Evolutionary conservation across 805 yeast genomes (phyloP), one percentile per base, ranked within the genome.

Genomic region (Zygosaccharomyces lentus): DNA sequence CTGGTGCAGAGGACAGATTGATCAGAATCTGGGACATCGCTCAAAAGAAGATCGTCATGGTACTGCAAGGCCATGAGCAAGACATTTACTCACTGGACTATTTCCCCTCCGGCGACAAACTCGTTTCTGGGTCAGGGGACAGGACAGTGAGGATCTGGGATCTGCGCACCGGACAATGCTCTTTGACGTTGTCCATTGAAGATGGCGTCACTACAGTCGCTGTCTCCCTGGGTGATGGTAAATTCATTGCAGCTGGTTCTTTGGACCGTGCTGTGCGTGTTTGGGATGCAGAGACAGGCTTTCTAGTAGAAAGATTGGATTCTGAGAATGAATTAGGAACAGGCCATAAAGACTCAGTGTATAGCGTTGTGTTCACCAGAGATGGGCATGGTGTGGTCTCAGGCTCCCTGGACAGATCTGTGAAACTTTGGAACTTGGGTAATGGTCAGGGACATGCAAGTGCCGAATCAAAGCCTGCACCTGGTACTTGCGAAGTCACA

Each of bases 161-260:
- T 67, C 77, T 90, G 63, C 59, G 86, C 57, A 78, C 88, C 32
- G 93, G 96, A 19, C 89, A 87, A 70, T 87, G 96, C 66, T 81
- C 89, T 17, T 75, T 89, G 61, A 89, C 96, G 38, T 74, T 91
- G 54, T 80, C 89, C 13, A 90, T 91, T 58, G 97, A 91, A 69
- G 98, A 91, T 66, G 99, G 99, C 57, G 98, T 91, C 44, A 91
- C 99, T 46, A 91, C 99, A 0, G 97, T 91, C 37, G 96, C 97
- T 16, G 91, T 91, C 34, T 87, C 96, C 7, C 97, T 97, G 41
- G 59, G 61, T 17, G 95, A 91, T 67, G 96, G 97, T 32, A 80
- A 83, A 57, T 79, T 82, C 58, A 88, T 93, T 58, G 98, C 97
- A 32, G 98, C 97, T 13, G 99, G 99, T 41, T 86, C 96, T 29